Evolutionary conservation across 352 stramenopile species (phyloP).

Genomic region (Pythium apleroticum): DNA sequence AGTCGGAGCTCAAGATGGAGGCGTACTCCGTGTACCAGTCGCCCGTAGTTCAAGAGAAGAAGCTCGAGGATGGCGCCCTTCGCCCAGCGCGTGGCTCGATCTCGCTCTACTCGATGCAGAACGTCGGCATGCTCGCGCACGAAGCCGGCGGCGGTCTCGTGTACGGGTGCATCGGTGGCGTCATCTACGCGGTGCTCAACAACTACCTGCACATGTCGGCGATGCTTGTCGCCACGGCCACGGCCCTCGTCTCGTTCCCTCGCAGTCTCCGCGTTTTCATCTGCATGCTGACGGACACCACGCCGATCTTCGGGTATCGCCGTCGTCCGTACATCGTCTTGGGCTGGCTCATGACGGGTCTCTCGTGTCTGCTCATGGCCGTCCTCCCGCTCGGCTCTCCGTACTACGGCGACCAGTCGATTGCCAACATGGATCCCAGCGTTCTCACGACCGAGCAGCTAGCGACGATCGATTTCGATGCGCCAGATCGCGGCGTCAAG

Average conservation of each 20-base stretch:
- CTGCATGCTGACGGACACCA: constrained; percentile 41
- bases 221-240: constrained; percentile 27
- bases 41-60: too few relatives aligned
- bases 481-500: constrained; percentile 37
- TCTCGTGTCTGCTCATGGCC: constrained; percentile 38
- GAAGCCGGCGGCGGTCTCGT: constrained; percentile 29
- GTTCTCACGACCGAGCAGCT: constrained; percentile 37
- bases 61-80: too few relatives aligned
- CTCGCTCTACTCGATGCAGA: constrained; percentile 31
- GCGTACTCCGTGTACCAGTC: too few relatives aligned
- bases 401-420: constrained; percentile 52
- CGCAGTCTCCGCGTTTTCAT: constrained; percentile 39
- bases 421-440: constrained; percentile 34
- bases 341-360: constrained; percentile 34
- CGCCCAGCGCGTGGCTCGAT: too few relatives aligned
- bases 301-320: constrained; percentile 43
- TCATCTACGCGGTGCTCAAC: constrained; percentile 39
- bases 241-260: constrained; percentile 31
- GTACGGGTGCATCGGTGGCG: constrained; percentile 27
- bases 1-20: too few relatives aligned
- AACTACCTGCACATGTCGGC: constrained; percentile 39
- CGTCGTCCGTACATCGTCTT: constrained; percentile 46
- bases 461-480: constrained; percentile 42
- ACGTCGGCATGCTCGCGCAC: constrained; percentile 36
- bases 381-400: constrained; percentile 37